These are phyloP conservation scores for Carex parvula DNA, from an alignment of 176 grass and related monocot species.

Conservation along the genomic window DNA sequence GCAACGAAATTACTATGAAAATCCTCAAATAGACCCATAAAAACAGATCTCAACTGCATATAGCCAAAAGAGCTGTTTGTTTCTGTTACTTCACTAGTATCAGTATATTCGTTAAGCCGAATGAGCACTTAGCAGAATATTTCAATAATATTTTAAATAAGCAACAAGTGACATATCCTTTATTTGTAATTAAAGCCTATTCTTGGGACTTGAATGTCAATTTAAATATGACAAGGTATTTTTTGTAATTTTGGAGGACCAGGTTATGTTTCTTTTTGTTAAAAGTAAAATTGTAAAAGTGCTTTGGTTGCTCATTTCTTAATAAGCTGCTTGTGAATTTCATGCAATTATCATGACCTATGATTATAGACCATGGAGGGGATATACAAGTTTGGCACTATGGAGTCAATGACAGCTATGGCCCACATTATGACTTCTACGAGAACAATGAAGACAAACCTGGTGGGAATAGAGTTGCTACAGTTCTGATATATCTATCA, in stretches of 20 bases:
- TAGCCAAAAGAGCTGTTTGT: neutral
- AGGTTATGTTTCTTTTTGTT: too few species aligned
- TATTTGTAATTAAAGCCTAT: neutral
- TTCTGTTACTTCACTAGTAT: neutral
- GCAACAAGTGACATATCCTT: neutral
- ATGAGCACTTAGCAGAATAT: neutral
- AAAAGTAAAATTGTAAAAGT: neutral
- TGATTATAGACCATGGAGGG: slow-evolving; percentile 58
- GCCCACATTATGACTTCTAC: slow-evolving; percentile 35
- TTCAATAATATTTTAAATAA: neutral
- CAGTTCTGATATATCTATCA: slow-evolving; percentile 71
- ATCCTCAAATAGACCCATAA: neutral
- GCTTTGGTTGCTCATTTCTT: slow-evolving; percentile 1
- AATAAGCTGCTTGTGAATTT: neutral
- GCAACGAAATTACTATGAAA: neutral
- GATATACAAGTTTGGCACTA: slow-evolving; percentile 46
- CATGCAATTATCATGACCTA: slow-evolving; percentile 10
- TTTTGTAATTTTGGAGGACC: too few species aligned
- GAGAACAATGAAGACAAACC: slow-evolving; percentile 34
- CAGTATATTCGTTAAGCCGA: neutral
- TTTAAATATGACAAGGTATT: neutral
- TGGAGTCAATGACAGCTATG: slow-evolving; percentile 42
- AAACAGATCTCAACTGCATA: neutral
- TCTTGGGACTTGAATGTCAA: neutral
- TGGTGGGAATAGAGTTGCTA: slow-evolving; percentile 35